Evolutionary conservation across 257 asterid genomes (phyloP), one percentile per base, ranked within the genome.

Genomic region (Solanum chiquidenum): DNA sequence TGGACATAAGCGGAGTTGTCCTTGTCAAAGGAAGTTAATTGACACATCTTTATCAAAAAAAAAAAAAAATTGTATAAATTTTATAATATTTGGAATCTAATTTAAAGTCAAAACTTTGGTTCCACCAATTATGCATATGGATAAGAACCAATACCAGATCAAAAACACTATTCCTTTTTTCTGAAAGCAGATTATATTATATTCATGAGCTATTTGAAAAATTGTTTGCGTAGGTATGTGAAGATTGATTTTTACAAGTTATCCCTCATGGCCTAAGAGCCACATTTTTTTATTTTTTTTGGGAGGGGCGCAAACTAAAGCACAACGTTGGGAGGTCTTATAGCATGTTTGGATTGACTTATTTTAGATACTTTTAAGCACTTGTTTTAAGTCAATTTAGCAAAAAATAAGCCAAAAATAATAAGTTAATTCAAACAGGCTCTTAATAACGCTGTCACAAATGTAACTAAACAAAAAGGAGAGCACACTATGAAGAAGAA

Each of bases 41-140:
- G 2, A 68, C 20, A 12, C 21, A 27, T 13, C 0, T 12, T 27
- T 12, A 0, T 29, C 6, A 10, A 2, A 68, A 27, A 8, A 64
- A n/a, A n/a, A 9, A n/a, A 0, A n/a, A 4, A 4, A n/a, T 0
- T 10, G 29, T n/a, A 23, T 64, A n/a, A 2, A n/a, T 64, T 9
- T 8, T 21, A 8, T 9, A 21, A 23, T 60, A 21, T 23, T 23
- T 60, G 9, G 29, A 60, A 60, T 60, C 1, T 8, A 6, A 60
- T 21, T 21, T 9, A 18, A 55, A 55, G 23, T 55, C 21, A 55
- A 58, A 60, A 23, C n/a, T 18, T 60, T 60, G 69, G 5, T 8
- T 25, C 20, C 14, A 6, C 18, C 73, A 18, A 62, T 49, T 16
- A 4, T 23, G 14, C 14, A n/a, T n/a, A n/a, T 10, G 16, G 6